Evolutionary conservation across 108 stramenopile genomes (phyloP).

Genomic region (Nitzschia putrida): DNA sequence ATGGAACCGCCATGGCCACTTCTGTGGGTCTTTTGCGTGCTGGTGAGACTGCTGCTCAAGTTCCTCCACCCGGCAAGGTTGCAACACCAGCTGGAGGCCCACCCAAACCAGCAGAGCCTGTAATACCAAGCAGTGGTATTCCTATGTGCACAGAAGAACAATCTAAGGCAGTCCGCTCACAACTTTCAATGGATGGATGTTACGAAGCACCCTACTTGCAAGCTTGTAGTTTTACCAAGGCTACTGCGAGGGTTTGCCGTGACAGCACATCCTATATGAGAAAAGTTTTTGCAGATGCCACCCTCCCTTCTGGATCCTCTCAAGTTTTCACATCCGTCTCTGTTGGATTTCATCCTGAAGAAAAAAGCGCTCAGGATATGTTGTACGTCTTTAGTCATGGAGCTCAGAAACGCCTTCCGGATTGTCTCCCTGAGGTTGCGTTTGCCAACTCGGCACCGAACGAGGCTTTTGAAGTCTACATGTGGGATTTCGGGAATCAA

Average conservation of each 20-base stretch:
- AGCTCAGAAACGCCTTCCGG: background rate
- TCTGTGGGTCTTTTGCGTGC: background rate
- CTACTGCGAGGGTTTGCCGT: conserved; percentile 11
- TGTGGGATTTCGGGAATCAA: background rate
- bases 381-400: conserved; percentile 5
- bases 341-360: background rate
- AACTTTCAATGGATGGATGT: conserved; percentile 19
- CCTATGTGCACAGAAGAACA: conserved; percentile 5
- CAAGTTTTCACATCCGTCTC: conserved; percentile 3
- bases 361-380: conserved; percentile 7
- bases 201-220: conserved; percentile 1
- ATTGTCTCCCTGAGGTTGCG: background rate
- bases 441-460: background rate
- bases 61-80: background rate
- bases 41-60: background rate
- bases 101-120: background rate
- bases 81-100: background rate
- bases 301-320: background rate
- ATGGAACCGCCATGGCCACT: too few species aligned
- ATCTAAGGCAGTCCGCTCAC: background rate
- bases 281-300: background rate
- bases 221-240: conserved; percentile 26
- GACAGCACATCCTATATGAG: conserved; percentile 7
- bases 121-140: background rate
- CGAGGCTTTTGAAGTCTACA: background rate